Base-by-base conservation (phyloP, 2,329 filamentous ascomycete species). In the Nothopassalora personata region DNA sequence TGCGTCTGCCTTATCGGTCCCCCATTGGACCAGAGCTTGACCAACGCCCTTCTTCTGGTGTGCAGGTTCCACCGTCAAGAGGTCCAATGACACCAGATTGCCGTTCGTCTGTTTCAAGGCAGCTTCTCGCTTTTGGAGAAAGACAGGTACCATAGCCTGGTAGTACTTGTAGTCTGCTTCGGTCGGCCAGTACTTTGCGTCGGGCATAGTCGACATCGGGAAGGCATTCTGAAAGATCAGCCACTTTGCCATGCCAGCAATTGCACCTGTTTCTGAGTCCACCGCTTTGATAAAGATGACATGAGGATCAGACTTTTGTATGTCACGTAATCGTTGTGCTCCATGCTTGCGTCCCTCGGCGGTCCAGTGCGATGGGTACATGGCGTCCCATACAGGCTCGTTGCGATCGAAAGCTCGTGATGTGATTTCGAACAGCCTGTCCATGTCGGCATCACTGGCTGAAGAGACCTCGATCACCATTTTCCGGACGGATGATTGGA, bases 221-320 rank as follows among this genome's bases (percentile, higher is more conserved):
- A 61, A 51, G 30, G 66, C 54, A 47, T 67, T 62, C 36, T 59
- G 46, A 56, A 62, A 70, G 53, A 71, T 51, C 23, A 68, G 68
- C 70, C 70, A 72, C 52, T 70, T 70, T n/a, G 70, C 67, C 63
- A 71, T 69, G 9, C 68, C 70, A 34, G 69, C 57, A 39, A 72
- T 70, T 13, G 60, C 62, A 18, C 63, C 64, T 3, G 62, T 67
- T 4, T 60, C 58, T 3, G 54, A 33, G 50, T 70, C 66, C 13
- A 72, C 67, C 7, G 70, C 70, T 55, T 72, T 71, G 34, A 72
- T 27, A 56, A 63, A 72, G 3, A 58, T 66, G 4, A 65, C 69
- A 47, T 60, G 36, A 0, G 65, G 64, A 45, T 69, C 68, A 4
- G 62, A 58, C 10, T 61, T 56, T 31, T 65, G 64, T 10, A 31